Evolutionary conservation across 768 basidiomycete species (phyloP).

Genomic region (Trametes cinnabarina): DNA sequence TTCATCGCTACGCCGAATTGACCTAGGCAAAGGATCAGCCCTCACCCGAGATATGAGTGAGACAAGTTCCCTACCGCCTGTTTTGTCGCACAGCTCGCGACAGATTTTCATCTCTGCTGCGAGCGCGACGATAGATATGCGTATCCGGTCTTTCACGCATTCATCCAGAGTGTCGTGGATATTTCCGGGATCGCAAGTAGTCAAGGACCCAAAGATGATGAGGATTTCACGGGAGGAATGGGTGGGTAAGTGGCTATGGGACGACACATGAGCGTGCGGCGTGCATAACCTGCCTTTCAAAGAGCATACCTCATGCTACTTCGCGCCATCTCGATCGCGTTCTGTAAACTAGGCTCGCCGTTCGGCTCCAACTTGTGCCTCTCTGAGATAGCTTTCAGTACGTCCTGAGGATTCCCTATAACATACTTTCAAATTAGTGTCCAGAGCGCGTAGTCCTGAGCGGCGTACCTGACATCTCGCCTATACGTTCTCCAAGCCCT

Average conservation of each 20-base stretch:
- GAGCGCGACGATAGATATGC: slow-evolving; percentile 90
- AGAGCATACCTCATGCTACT: slow-evolving; percentile 79
- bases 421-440: neutral
- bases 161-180: slow-evolving; percentile 92
- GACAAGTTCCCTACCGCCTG: slow-evolving; percentile 64
- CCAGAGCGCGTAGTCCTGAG: neutral
- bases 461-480: slow-evolving; percentile 84
- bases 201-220: slow-evolving; percentile 91
- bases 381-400: slow-evolving; percentile 81
- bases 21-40: slow-evolving; percentile 38
- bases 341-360: slow-evolving; percentile 95
- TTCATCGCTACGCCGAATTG: slow-evolving; percentile 97
- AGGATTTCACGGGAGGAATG: slow-evolving; percentile 96
- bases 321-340: slow-evolving; percentile 95
- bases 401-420: slow-evolving; percentile 92
- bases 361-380: slow-evolving; percentile 84
- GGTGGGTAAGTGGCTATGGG: slow-evolving; percentile 85
- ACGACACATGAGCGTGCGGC: neutral
- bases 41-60: neutral
- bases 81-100: slow-evolving; percentile 85
- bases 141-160: slow-evolving; percentile 79
- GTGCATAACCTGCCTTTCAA: neutral
- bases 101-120: slow-evolving; percentile 99
- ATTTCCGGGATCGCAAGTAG: slow-evolving; percentile 95
- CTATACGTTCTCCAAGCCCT: slow-evolving; percentile 85